Percentiles rank a stretch among this genome's conserved stretches.
Conservation (phyloP, 73 alveolate genomes). For the Durusdinium trenchii region DNA sequence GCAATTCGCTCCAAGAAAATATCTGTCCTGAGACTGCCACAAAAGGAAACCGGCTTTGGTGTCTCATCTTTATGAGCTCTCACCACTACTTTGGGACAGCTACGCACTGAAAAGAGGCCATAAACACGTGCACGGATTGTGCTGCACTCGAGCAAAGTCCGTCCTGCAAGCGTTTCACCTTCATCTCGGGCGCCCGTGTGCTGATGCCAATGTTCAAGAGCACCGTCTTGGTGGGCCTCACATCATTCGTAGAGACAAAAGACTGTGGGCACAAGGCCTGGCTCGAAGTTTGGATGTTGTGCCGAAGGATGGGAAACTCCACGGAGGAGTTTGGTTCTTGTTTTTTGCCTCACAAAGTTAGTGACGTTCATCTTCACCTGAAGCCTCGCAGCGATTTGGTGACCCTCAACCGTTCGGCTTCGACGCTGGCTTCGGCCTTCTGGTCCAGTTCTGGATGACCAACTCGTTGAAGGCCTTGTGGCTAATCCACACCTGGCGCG, state of each 20-base stretch:
- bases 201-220: conserved; percentile 82
- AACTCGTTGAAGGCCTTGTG: conserved; percentile 88
- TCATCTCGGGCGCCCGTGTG: conserved; percentile 44
- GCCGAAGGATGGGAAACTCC: not conserved
- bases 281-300: not conserved
- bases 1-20: no score
- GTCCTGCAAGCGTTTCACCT: conserved; percentile 57
- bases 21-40: no score
- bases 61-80: no score
- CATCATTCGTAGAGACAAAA: not conserved
- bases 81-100: no score
- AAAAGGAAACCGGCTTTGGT: no score
- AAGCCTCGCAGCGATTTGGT: not conserved
- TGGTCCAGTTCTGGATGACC: conserved; percentile 80
- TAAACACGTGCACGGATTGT: no score
- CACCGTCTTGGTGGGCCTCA: conserved; percentile 86
- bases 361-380: no score
- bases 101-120: no score
- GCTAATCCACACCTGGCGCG: conserved; percentile 71
- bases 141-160: no score
- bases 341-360: no score
- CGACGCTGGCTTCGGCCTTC: not conserved
- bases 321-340: no score
- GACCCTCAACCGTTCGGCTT: not conserved
- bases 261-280: not conserved